phyloP scores from a whole-genome alignment of 495 filamentous ascomycete genomes.

The Trichoderma erinaceum region DNA sequence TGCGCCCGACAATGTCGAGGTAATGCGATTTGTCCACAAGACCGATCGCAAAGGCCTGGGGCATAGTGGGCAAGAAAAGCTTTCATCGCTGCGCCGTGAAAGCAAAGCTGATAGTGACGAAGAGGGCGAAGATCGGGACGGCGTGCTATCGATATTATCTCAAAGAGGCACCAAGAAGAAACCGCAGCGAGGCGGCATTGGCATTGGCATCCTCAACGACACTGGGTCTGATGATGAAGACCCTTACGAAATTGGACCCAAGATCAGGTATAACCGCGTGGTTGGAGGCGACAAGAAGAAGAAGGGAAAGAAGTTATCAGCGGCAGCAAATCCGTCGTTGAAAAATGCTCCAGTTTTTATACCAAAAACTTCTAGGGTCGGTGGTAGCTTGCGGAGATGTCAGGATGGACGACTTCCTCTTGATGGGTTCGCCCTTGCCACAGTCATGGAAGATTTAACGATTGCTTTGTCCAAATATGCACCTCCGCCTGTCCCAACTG shows the following conservation, averaged over 20 bases:
- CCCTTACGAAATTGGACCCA: conserved; percentile 84
- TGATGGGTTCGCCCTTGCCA: conserved; percentile 75
- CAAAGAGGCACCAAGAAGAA: conserved; percentile 28
- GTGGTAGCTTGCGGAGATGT: conserved; percentile 61
- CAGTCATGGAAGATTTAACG: conserved; percentile 44
- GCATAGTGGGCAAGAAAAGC: conserved; percentile 38
- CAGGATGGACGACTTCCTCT: conserved; percentile 83
- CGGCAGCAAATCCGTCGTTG: conserved; percentile 55
- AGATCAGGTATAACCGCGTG: conserved; percentile 79
- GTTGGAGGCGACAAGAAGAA: conserved; percentile 86
- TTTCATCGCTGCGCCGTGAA: conserved; percentile 15
- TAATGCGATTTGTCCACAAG: conserved; percentile 73
- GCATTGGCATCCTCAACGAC: conserved; percentile 87
- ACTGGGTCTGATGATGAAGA: conserved; percentile 97
- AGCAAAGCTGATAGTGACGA: conserved; percentile 45
- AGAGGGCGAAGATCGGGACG: conserved; percentile 27
- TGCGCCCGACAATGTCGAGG: conserved; percentile 75
- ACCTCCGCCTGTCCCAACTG: conserved; percentile 67
- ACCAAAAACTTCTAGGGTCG: conserved; percentile 61
- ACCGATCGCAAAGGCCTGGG: conserved; percentile 77
- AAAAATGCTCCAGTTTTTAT: conserved; percentile 68
- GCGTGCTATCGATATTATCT: not conserved
- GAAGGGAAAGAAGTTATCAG: conserved; percentile 47
- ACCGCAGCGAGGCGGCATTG: conserved; percentile 61
- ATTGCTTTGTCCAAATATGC: conserved; percentile 56